Conservation (phyloP, 169 alveolate species). For the Eimeria falciformis region DNA sequence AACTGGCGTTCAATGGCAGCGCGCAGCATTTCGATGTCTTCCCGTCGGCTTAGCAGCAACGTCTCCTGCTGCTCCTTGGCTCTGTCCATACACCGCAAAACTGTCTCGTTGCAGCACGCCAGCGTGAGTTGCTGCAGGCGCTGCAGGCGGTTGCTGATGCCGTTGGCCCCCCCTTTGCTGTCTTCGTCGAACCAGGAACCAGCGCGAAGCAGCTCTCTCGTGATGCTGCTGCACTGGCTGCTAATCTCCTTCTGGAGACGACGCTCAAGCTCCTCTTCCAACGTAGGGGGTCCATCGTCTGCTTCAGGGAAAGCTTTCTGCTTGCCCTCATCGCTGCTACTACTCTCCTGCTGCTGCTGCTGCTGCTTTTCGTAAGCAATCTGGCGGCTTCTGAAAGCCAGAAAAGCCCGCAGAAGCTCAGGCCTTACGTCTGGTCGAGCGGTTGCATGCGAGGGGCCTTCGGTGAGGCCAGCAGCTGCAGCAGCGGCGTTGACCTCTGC, state of each 20-base stretch:
- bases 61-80: not conserved
- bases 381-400: not conserved
- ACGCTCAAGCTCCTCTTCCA: not conserved
- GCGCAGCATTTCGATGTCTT: not conserved
- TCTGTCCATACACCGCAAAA: not conserved
- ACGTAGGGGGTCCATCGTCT: not conserved
- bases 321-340: not conserved
- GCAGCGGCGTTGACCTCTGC: not conserved
- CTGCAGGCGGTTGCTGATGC: not conserved
- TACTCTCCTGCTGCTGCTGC: not conserved
- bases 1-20: not conserved
- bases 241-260: not conserved
- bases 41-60: not conserved
- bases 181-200: not conserved
- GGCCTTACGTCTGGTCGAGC: not conserved
- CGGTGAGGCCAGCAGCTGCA: conserved; percentile 6
- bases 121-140: not conserved
- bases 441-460: not conserved
- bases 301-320: not conserved
- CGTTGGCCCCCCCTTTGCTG: not conserved
- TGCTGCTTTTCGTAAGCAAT: not conserved
- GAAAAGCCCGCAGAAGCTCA: not conserved
- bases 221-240: not conserved
- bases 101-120: not conserved
- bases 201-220: not conserved